A percentile compares a stretch with the other conserved stretches of the same genome.
These are phyloP conservation scores for Capsicum baccatum DNA, from an alignment of 257 asterid species.

Conservation along the genomic window DNA sequence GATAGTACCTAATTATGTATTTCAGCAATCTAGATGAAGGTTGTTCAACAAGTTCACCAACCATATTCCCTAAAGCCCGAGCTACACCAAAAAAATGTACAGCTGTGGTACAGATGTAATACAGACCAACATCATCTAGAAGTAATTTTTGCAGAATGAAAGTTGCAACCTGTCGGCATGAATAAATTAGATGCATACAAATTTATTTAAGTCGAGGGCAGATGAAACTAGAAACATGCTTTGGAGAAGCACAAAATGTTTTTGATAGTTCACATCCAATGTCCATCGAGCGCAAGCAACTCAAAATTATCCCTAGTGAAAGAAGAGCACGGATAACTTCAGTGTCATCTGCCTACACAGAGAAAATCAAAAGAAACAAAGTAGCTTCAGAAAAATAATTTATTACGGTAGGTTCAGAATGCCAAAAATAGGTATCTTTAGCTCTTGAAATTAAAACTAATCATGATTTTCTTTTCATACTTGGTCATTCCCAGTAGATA, in stretches of 20 bases:
- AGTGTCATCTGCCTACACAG: constrained; percentile 39
- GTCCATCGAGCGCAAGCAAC: too few species aligned
- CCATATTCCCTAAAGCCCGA: constrained; percentile 40
- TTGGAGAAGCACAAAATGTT: constrained; percentile 38
- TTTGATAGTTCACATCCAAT: constrained; percentile 36
- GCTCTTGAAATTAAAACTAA: constrained; percentile 20
- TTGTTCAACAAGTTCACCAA: constrained; percentile 36
- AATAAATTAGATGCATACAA: background rate
- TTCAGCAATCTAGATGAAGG: constrained; percentile 43
- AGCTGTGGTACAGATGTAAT: constrained; percentile 39
- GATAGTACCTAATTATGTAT: constrained; percentile 46
- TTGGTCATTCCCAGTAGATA: constrained; percentile 18
- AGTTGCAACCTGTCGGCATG: constrained; percentile 45
- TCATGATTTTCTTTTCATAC: constrained; percentile 9
- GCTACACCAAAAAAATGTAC: constrained; percentile 44
- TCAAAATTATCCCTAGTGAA: background rate
- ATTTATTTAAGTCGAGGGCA: background rate
- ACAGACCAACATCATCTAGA: constrained; percentile 43
- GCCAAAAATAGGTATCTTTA: constrained; percentile 4
- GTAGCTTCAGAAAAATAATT: background rate
- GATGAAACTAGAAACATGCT: background rate
- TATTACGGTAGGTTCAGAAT: background rate
- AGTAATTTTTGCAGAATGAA: constrained; percentile 44
- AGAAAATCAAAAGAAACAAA: background rate
- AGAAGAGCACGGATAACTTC: constrained; percentile 40